Evolutionary conservation across 2,329 filamentous ascomycete genomes (phyloP).

Genomic region (Drechslera avenae): DNA sequence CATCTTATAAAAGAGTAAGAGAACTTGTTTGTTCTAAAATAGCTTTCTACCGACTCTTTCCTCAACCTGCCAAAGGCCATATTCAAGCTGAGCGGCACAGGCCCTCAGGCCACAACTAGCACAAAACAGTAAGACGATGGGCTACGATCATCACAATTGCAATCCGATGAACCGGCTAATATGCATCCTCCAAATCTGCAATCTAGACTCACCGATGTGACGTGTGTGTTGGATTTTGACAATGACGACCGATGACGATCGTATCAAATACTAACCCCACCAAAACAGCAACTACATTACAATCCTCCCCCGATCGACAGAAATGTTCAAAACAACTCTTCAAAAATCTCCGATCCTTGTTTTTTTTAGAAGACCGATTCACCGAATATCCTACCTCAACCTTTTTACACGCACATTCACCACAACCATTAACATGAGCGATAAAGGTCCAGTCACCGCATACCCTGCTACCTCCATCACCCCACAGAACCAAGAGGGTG

Average conservation of each 20-base stretch:
- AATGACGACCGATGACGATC: conserved; percentile 17
- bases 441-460: conserved; percentile 23
- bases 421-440: conserved; percentile 13
- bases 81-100: not conserved
- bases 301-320: not conserved
- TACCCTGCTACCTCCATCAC: conserved; percentile 26
- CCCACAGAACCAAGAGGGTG: conserved; percentile 23
- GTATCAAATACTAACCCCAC: conserved; percentile 10
- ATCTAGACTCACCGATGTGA: conserved; percentile 8
- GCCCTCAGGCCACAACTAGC: not conserved
- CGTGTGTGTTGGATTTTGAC: conserved; percentile 7
- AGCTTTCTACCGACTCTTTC: too few relatives aligned
- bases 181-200: not conserved
- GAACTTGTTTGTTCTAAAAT: too few relatives aligned
- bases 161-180: not conserved
- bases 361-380: not conserved
- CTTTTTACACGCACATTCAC: not conserved
- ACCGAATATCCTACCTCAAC: not conserved
- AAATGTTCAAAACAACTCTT: not conserved
- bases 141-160: not conserved
- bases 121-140: not conserved
- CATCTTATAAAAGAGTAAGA: too few relatives aligned
- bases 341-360: not conserved
- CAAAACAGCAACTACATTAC: conserved; percentile 3
- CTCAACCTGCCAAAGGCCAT: too few relatives aligned